Evolutionary conservation across 768 basidiomycete genomes (phyloP).

Genomic region (Suillus cothurnatus): DNA sequence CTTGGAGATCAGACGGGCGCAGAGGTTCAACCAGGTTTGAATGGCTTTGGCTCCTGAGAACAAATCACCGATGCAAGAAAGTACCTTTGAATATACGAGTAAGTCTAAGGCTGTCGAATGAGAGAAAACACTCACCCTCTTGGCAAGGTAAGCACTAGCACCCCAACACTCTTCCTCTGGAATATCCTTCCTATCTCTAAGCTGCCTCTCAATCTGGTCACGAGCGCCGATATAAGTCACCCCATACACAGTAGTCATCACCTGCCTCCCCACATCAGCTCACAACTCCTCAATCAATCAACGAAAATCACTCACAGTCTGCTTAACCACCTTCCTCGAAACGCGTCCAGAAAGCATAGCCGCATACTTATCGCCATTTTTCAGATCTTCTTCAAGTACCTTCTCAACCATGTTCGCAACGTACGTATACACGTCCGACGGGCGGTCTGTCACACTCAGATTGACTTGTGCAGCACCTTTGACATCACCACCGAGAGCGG

Average conservation of each 20-base stretch:
- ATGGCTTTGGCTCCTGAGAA: constrained; percentile 93
- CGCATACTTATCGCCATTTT: constrained; percentile 55
- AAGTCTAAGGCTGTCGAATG: neutral
- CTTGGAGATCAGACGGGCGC: constrained; percentile 83
- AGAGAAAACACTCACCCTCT: constrained; percentile 46
- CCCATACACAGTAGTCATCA: constrained; percentile 99
- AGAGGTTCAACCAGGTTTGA: constrained; percentile 86
- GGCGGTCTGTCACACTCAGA: constrained; percentile 77
- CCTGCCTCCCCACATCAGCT: constrained; percentile 40
- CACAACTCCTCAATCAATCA: neutral
- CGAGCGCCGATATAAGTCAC: constrained; percentile 95
- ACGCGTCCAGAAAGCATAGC: constrained; percentile 72
- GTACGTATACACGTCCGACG: constrained; percentile 93
- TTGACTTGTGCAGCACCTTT: constrained; percentile 93
- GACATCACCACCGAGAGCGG: constrained; percentile 92
- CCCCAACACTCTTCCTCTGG: constrained; percentile 72
- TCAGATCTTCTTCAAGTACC: constrained; percentile 57
- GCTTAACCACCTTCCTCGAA: constrained; percentile 94
- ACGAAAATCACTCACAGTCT: constrained; percentile 64
- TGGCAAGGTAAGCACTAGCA: constrained; percentile 79
- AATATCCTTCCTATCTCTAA: constrained; percentile 75
- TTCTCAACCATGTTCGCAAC: constrained; percentile 87
- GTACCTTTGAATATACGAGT: constrained; percentile 44
- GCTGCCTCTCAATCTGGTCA: constrained; percentile 90
- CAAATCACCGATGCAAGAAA: constrained; percentile 85